Percentiles rank a stretch among this genome's conserved stretches.
phyloP scores from a whole-genome alignment of 2,329 filamentous ascomycete species.

The Microascus cirrosus region DNA sequence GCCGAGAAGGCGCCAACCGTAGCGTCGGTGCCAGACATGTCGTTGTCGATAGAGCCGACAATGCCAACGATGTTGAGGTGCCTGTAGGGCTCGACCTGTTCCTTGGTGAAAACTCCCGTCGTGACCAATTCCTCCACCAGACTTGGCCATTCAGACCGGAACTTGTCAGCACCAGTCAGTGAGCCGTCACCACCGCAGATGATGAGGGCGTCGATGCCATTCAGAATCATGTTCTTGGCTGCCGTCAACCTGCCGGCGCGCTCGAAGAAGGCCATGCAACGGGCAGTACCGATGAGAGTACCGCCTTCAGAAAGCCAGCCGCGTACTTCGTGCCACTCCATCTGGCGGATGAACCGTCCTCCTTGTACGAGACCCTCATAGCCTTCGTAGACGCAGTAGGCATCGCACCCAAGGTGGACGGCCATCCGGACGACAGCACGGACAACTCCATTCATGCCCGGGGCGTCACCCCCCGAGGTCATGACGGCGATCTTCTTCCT shows the following conservation, averaged over 20 bases:
- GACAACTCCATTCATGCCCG: constrained; percentile 88
- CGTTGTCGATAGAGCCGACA: constrained; percentile 96
- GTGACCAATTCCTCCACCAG: constrained; percentile 76
- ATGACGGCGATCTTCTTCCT: constrained; percentile 75
- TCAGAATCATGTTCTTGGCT: constrained; percentile 87
- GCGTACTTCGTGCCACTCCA: constrained; percentile 88
- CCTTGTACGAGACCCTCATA: constrained; percentile 92
- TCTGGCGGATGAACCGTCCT: constrained; percentile 75
- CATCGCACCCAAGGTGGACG: constrained; percentile 71
- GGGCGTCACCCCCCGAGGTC: constrained; percentile 90
- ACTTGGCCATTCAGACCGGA: constrained; percentile 84
- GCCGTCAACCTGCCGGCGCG: constrained; percentile 71
- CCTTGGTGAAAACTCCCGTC: constrained; percentile 56
- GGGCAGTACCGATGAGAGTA: constrained; percentile 88
- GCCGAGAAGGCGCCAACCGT: constrained; percentile 97
- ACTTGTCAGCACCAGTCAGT: constrained; percentile 88
- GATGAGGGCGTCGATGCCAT: constrained; percentile 90
- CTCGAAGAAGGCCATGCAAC: constrained; percentile 87
- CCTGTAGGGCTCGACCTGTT: constrained; percentile 65
- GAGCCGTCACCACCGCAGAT: constrained; percentile 97
- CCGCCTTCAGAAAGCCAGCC: constrained; percentile 91
- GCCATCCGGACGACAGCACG: constrained; percentile 85
- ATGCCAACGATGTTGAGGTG: constrained; percentile 93
- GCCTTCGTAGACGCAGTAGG: constrained; percentile 79
- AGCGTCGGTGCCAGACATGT: constrained; percentile 91